Conservation (phyloP, 805 yeast genomes). For the Pichia occidentalis region DNA sequence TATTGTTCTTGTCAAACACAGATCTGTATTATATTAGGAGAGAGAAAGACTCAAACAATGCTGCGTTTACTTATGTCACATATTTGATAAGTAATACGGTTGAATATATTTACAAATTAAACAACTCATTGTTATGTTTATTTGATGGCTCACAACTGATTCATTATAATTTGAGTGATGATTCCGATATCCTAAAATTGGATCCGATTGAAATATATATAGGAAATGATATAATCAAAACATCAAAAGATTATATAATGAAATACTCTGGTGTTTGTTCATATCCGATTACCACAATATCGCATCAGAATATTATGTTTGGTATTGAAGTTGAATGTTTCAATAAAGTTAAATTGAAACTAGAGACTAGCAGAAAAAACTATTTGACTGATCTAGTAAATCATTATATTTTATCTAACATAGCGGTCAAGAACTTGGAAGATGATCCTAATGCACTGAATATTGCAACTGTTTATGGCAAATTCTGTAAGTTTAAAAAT, state of each 20-base stretch:
- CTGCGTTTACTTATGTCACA: slow-evolving; percentile 19
- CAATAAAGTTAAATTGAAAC: slow-evolving; percentile 18
- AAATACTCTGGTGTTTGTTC: slow-evolving; percentile 31
- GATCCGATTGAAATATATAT: slow-evolving; percentile 27
- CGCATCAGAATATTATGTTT: slow-evolving; percentile 41
- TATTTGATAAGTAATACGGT: slow-evolving; percentile 21
- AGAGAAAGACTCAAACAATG: slow-evolving; percentile 12
- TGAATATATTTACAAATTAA: slow-evolving; percentile 29
- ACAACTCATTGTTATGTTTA: slow-evolving; percentile 21
- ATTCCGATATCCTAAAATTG: slow-evolving; percentile 19
- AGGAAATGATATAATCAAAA: slow-evolving; percentile 25
- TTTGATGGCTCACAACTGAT: slow-evolving; percentile 31
- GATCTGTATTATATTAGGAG: slow-evolving; percentile 26
- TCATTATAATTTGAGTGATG: slow-evolving; percentile 26
- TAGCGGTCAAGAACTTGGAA: slow-evolving; percentile 14
- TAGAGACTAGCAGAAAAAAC: slow-evolving; percentile 35
- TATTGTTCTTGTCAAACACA: slow-evolving; percentile 26
- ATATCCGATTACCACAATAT: slow-evolving; percentile 44
- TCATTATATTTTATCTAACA: slow-evolving; percentile 34
- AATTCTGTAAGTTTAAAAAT: slow-evolving; percentile 36
- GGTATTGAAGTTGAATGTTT: slow-evolving; percentile 42
- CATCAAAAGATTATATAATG: slow-evolving; percentile 10
- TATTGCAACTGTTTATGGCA: slow-evolving; percentile 27
- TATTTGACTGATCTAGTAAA: slow-evolving; percentile 42
- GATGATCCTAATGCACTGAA: slow-evolving; percentile 22